Conservation (phyloP, 306 rosid species). For the Neltuma alba region DNA sequence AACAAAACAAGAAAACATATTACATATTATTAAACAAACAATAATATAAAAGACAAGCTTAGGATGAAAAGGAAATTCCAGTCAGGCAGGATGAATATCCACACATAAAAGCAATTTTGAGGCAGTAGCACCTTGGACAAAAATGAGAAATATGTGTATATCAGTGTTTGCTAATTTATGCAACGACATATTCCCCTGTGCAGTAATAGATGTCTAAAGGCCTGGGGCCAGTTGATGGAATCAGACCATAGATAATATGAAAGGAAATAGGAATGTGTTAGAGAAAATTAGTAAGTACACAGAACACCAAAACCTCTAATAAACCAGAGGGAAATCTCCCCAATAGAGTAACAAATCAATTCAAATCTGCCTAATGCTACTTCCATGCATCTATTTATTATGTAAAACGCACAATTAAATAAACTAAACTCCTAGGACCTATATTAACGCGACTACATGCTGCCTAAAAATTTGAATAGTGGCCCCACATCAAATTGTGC, state of each 20-base stretch:
- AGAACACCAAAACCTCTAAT: not conserved
- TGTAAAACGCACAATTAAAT: too few species aligned
- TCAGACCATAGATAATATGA: not conserved
- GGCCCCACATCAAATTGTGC: too few species aligned
- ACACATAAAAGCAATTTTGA: slow-evolving; percentile 12
- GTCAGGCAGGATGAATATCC: slow-evolving; percentile 14
- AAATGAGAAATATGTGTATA: not conserved
- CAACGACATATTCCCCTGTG: not conserved
- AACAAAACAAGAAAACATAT: not conserved
- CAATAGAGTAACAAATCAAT: not conserved
- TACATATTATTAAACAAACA: not conserved
- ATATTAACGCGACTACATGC: too few species aligned
- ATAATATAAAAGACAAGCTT: not conserved
- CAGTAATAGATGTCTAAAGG: not conserved
- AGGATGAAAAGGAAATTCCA: not conserved
- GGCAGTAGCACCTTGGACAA: slow-evolving; percentile 2
- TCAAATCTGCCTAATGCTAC: not conserved
- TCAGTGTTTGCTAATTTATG: not conserved
- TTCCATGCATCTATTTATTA: not conserved
- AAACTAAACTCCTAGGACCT: too few species aligned
- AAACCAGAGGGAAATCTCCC: not conserved
- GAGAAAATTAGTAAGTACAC: not conserved
- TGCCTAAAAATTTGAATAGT: too few species aligned
- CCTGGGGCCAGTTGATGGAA: not conserved
- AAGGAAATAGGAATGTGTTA: not conserved